Percentiles rank a stretch among this genome's conserved stretches.
Conservation (phyloP, 1,139 yeast genomes). For the Keqinozyma sinolaborantium region DNA sequence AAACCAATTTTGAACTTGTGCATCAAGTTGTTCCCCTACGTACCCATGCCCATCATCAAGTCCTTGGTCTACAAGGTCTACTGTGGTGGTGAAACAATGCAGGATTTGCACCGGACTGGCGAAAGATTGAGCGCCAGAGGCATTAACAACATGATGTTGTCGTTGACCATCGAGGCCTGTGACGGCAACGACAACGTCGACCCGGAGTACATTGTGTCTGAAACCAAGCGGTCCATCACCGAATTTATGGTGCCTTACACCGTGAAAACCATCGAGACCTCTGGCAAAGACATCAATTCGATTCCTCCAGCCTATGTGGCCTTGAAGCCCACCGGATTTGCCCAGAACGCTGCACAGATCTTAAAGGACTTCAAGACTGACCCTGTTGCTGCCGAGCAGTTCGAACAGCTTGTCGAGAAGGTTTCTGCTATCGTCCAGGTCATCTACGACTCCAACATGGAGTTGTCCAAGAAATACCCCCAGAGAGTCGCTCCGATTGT, state of each 20-base stretch:
- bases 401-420: conserved; percentile 60
- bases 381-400: conserved; percentile 42
- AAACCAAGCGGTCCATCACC: conserved; percentile 65
- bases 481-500: conserved; percentile 75
- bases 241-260: conserved; percentile 75
- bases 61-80: conserved; percentile 76
- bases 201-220: conserved; percentile 60
- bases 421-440: conserved; percentile 57
- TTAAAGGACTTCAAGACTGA: conserved; percentile 55
- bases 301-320: conserved; percentile 85
- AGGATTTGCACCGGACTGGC: conserved; percentile 71
- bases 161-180: conserved; percentile 90
- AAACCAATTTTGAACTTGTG: conserved; percentile 58
- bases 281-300: conserved; percentile 51
- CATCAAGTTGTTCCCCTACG: conserved; percentile 66
- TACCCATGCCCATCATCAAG: conserved; percentile 71
- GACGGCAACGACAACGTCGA: conserved; percentile 67
- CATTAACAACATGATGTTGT: conserved; percentile 89
- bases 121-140: conserved; percentile 64
- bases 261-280: conserved; percentile 37
- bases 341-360: conserved; percentile 73
- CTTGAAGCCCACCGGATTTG: conserved; percentile 88
- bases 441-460: conserved; percentile 53
- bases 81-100: conserved; percentile 84
- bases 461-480: conserved; percentile 52